Evolutionary conservation across 1,284 basidiomycete species (phyloP), one percentile per base, ranked within the genome.

Genomic region (Cutaneotrichosporon cavernicola): DNA sequence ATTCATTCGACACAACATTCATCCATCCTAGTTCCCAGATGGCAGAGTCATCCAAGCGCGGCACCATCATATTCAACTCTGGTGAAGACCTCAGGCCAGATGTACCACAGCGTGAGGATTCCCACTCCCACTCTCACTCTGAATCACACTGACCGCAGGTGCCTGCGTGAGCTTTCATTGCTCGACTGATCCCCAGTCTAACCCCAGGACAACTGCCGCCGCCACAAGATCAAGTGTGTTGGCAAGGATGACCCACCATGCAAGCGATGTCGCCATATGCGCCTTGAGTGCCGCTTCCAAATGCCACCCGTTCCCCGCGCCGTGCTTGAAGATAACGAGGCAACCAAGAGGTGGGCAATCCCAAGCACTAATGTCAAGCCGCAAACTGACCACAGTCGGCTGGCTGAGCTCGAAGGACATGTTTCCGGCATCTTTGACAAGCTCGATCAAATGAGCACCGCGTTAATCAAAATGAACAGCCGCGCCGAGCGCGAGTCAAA

Each of bases 231-330:
- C 50, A 53, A 61, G n/a, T 71, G 70, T 50, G 62, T 67, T 22
- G 70, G 67, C 40, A 71, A 71, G 62, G 70, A 71, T 14, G 63
- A 68, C 58, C 70, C 70, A 22, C 70, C 70, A 6, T 71, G 70
- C 58, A 66, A 68, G 58, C 63, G 70, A 7, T 71, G 70, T 53
- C 34, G 64, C 38, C 53, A 64, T 38, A 68, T 71, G 68, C 65
- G 62, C 21, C 55, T 71, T 8, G 60, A 65, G 38, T 71, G 70
- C 56, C 65, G 65, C 21, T 71, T 71, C 26, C 60, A 56, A 40
- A 58, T 65, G 56, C 60, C 56, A 16, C 56, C 60, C 8, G 49
- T 65, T 22, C 84, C 70, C 31, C 63, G 56, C 14, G 61, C 34
- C 6, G 55, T 62, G 3, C 22, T 62, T 8, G 53, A 62, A 47